Conservation (phyloP, 495 filamentous ascomycete genomes). For the Penicillium argentinense region DNA sequence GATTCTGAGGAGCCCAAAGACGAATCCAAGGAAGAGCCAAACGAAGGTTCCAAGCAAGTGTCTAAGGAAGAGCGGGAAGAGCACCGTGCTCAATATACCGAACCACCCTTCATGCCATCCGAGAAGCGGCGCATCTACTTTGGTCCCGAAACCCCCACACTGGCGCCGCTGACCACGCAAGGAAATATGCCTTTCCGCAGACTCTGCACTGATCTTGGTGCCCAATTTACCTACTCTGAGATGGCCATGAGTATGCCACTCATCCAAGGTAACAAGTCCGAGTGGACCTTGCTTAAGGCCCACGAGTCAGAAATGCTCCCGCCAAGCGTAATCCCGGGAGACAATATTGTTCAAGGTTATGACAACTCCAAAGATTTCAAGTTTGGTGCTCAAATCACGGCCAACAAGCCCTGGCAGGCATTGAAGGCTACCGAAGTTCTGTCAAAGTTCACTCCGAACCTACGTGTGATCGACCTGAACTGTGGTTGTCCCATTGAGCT, state of each 20-base stretch:
- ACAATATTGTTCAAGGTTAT: constrained; percentile 64
- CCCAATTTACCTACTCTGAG: constrained; percentile 93
- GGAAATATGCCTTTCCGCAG: constrained; percentile 96
- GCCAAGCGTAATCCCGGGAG: constrained; percentile 51
- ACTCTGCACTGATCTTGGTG: constrained; percentile 85
- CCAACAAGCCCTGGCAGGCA: constrained; percentile 83
- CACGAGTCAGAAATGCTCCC: constrained; percentile 76
- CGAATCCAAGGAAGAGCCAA: constrained; percentile 18
- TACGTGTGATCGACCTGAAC: constrained; percentile 91
- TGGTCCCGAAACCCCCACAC: constrained; percentile 83
- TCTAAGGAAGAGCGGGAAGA: constrained; percentile 53
- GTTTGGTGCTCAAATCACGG: constrained; percentile 90
- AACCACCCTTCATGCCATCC: constrained; percentile 83
- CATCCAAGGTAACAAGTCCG: constrained; percentile 84
- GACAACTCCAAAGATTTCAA: constrained; percentile 78
- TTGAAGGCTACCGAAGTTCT: constrained; percentile 84
- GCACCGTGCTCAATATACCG: constrained; percentile 72
- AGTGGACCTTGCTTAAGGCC: constrained; percentile 93
- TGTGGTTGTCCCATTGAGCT: constrained; percentile 97
- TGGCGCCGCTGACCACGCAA: constrained; percentile 90
- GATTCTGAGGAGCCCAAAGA: constrained; percentile 6
- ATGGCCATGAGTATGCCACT: constrained; percentile 94
- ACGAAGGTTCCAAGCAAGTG: constrained; percentile 11
- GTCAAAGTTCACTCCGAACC: constrained; percentile 68
- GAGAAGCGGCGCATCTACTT: constrained; percentile 95